Conservation (phyloP, 768 basidiomycete genomes). For the Lentinula raphanica region DNA sequence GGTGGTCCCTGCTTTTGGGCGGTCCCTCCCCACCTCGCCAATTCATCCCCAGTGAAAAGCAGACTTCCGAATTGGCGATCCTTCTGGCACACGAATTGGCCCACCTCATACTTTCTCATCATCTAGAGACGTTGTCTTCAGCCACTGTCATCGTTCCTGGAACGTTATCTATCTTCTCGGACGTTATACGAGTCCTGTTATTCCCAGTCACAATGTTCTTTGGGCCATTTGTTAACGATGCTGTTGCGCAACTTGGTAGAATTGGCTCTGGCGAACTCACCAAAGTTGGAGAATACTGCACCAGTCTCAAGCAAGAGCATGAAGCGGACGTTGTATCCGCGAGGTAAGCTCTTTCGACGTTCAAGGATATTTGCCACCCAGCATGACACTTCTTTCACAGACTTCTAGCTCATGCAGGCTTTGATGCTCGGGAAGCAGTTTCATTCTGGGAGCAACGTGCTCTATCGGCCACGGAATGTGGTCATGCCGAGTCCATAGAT, state of each 20-base stretch:
- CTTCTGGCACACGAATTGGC: constrained; percentile 92
- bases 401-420: constrained; percentile 88
- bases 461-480: constrained; percentile 41
- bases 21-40: constrained; percentile 27
- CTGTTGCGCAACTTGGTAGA: constrained; percentile 75
- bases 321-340: constrained; percentile 91
- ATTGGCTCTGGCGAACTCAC: constrained; percentile 71
- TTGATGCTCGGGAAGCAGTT: constrained; percentile 78
- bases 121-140: constrained; percentile 87
- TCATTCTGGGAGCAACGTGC: constrained; percentile 74
- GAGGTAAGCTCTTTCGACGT: constrained; percentile 40
- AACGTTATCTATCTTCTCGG: constrained; percentile 68
- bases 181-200: constrained; percentile 69
- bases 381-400: constrained; percentile 31
- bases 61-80: constrained; percentile 84
- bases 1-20: constrained; percentile 47
- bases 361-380: constrained; percentile 2
- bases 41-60: constrained; percentile 66
- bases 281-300: constrained; percentile 71
- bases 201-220: constrained; percentile 90
- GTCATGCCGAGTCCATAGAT: constrained; percentile 22
- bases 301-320: constrained; percentile 77
- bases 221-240: constrained; percentile 95
- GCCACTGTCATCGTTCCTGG: constrained; percentile 79
- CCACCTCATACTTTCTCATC: constrained; percentile 86